These are phyloP conservation scores for Plantago coronopus DNA, from an alignment of 305 asterid species.

Conservation along the genomic window DNA sequence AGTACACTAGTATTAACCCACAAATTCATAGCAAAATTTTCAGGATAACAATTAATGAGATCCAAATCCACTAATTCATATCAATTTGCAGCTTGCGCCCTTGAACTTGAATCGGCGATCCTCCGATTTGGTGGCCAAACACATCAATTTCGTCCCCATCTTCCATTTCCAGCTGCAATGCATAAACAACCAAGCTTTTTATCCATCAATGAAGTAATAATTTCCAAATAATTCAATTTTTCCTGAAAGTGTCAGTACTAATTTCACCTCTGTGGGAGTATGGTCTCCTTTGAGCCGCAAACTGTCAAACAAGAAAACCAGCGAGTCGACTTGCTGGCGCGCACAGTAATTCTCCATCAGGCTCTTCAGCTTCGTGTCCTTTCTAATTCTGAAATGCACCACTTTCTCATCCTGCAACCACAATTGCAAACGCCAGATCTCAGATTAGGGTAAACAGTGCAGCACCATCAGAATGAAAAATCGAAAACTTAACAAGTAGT, in stretches of 20 bases:
- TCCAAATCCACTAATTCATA: too few relatives aligned
- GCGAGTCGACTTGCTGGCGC: neutral
- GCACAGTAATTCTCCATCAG: slow-evolving; percentile 7
- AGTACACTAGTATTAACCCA: too few relatives aligned
- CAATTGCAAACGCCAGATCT: neutral
- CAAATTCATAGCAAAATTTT: too few relatives aligned
- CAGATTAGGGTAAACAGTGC: too few relatives aligned
- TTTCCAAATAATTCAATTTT: too few relatives aligned
- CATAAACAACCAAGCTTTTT: neutral
- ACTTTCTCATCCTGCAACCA: neutral
- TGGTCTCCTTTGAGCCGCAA: neutral
- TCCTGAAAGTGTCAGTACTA: neutral
- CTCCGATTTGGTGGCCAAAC: slow-evolving; percentile 17
- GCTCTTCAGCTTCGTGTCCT: neutral
- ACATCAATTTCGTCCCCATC: slow-evolving; percentile 18
- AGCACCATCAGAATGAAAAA: neutral
- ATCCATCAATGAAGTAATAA: neutral
- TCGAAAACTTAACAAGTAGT: too few relatives aligned
- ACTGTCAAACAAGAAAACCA: neutral
- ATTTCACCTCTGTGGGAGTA: slow-evolving; percentile 12
- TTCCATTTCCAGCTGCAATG: slow-evolving; percentile 16
- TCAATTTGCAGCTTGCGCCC: too few relatives aligned
- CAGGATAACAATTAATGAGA: too few relatives aligned
- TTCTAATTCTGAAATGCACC: neutral
- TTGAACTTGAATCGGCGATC: neutral